phyloP scores from a whole-genome alignment of 2,329 filamentous ascomycete genomes.

The Cadophora sp. region DNA sequence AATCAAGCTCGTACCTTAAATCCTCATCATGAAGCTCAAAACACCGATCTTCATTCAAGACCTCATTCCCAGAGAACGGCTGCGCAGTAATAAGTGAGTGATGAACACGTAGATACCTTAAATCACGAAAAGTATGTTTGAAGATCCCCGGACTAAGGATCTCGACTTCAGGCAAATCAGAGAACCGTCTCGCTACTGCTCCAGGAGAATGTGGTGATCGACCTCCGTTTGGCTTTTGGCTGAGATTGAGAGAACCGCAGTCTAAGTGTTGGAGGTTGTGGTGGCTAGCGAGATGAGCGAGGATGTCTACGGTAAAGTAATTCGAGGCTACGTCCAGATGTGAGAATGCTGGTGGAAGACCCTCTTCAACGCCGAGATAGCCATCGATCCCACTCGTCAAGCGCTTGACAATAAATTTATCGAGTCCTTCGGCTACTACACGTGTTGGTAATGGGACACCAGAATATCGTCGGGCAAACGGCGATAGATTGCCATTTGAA shows the following conservation, averaged over 20 bases:
- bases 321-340: conserved; percentile 32
- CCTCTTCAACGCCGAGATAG: conserved; percentile 28
- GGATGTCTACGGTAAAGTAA: conserved; percentile 25
- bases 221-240: conserved; percentile 22
- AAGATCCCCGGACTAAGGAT: conserved; percentile 26
- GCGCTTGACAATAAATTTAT: conserved; percentile 22
- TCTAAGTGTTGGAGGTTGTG: conserved; percentile 31
- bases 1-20: conserved; percentile 30
- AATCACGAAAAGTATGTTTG: conserved; percentile 29
- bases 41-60: conserved; percentile 20
- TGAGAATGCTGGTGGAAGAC: conserved; percentile 30
- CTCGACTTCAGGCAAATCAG: conserved; percentile 22
- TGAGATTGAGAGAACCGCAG: conserved; percentile 32
- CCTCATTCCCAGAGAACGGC: conserved; percentile 31
- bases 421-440: conserved; percentile 24
- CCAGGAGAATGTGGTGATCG: conserved; percentile 24
- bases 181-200: conserved; percentile 18
- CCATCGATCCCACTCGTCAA: conserved; percentile 29
- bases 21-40: conserved; percentile 33
- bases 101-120: conserved; percentile 33
- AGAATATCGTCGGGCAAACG: conserved; percentile 23
- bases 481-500: conserved; percentile 5
- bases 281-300: conserved; percentile 22
- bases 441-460: conserved; percentile 21
- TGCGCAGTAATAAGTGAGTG: conserved; percentile 31